Percentiles rank a stretch among this genome's conserved stretches.
phyloP scores from a whole-genome alignment of 805 yeast genomes.

The Saccharomycopsis selenospora region DNA sequence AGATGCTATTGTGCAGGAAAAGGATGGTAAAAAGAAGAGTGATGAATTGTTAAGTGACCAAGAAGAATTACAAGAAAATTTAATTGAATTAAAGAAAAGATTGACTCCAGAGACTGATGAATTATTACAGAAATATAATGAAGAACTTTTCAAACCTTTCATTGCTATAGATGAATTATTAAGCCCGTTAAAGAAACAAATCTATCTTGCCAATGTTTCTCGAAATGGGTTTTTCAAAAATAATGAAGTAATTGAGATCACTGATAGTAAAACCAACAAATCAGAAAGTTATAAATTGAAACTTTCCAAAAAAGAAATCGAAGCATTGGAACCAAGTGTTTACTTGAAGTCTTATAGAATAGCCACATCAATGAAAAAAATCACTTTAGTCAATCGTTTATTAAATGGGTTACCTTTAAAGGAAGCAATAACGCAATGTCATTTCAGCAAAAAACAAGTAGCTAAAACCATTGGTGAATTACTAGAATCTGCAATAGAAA shows the following conservation, averaged over 20 bases:
- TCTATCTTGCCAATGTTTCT: conserved; percentile 55
- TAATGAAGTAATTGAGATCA: conserved; percentile 40
- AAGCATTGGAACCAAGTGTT: conserved; percentile 81
- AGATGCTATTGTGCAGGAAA: neutral
- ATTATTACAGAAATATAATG: conserved; percentile 41
- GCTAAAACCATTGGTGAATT: conserved; percentile 72
- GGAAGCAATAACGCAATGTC: conserved; percentile 86
- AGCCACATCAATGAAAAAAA: conserved; percentile 84
- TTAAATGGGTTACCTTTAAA: conserved; percentile 63
- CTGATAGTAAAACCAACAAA: conserved; percentile 24
- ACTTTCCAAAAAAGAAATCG: conserved; percentile 59
- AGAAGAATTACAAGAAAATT: conserved; percentile 22
- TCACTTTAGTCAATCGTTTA: conserved; percentile 70
- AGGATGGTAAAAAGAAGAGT: conserved; percentile 14
- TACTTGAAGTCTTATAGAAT: conserved; percentile 73
- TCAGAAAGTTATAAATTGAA: conserved; percentile 49
- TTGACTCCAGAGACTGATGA: conserved; percentile 27
- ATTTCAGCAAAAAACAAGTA: conserved; percentile 74
- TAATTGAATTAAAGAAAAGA: conserved; percentile 25
- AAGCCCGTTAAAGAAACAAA: conserved; percentile 61
- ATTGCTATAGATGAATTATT: conserved; percentile 49
- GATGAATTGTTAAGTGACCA: conserved; percentile 23
- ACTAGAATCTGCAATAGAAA: conserved; percentile 62
- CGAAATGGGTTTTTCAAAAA: conserved; percentile 65
- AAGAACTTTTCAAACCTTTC: conserved; percentile 40